Percentiles rank a stretch among this genome's conserved stretches.
These are phyloP conservation scores for Friedmanniomyces simplex DNA, from an alignment of 495 filamentous ascomycete species.

Conservation along the genomic window DNA sequence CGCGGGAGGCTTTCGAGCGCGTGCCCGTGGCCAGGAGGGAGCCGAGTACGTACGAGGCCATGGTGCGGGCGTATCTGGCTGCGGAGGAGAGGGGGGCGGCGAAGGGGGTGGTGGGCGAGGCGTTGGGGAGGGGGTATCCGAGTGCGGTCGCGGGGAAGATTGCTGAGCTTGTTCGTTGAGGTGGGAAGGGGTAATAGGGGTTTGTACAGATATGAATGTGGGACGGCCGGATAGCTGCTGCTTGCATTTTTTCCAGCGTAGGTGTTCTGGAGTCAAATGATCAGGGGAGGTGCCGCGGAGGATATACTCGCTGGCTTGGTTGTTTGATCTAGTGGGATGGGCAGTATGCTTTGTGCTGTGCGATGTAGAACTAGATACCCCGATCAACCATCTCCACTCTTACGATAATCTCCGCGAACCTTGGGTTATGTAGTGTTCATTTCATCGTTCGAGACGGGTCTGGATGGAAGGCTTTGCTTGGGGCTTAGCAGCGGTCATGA, in stretches of 20 bases:
- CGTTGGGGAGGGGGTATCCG: constrained; percentile 82
- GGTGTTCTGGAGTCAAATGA: not conserved
- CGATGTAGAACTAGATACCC: not conserved
- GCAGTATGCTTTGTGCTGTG: not conserved
- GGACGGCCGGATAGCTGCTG: not conserved
- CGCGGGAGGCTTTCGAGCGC: constrained; percentile 64
- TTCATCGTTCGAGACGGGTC: no score
- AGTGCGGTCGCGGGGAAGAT: constrained; percentile 86
- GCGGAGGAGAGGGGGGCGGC: constrained; percentile 68
- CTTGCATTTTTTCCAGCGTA: not conserved
- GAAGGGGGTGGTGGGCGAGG: constrained; percentile 72
- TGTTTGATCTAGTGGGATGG: not conserved
- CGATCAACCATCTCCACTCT: not conserved
- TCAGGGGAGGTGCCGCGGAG: not conserved
- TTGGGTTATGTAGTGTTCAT: no score
- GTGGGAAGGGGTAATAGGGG: not conserved
- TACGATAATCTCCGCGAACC: not conserved
- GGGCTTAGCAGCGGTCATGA: no score
- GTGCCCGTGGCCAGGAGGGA: constrained; percentile 69
- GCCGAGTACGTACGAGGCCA: constrained; percentile 98
- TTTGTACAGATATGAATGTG: not conserved
- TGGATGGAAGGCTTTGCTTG: no score
- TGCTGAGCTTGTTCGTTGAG: constrained; percentile 64
- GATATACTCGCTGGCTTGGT: not conserved
- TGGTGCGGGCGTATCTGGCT: constrained; percentile 86